Evolutionary conservation across 768 basidiomycete species (phyloP), one percentile per base, ranked within the genome.

Genomic region (Mycena vulgaris): DNA sequence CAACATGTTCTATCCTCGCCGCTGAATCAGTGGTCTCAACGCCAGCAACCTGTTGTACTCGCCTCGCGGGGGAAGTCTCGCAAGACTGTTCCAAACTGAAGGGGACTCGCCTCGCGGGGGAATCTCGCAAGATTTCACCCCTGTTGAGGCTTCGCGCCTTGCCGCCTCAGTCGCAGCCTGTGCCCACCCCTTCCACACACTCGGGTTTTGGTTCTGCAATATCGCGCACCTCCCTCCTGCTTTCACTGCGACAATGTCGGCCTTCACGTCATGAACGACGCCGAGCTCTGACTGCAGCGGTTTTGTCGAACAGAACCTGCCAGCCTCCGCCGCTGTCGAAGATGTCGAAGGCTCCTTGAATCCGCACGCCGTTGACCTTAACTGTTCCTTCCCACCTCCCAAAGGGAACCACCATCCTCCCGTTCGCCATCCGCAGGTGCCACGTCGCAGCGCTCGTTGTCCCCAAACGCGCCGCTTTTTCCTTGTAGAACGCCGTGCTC

Each of bases 371-470:
- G 0, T 64, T 74, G 40, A 79, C 35, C 9, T 64, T 40, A 1
- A 80, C 45, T 0, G 11, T 27, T 2, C 77, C 78, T 31, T 56
- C 63, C 76, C 78, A 79, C 6, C 39, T 28, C 35, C 74, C 78
- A 31, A 33, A 1, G 0, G 77, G 73, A 8, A 33, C 39, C 1
- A 79, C 73, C 0, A 77, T 30, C 21, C 31, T 23, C 0, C 81
- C 79, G 63, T 83, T 74, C 21, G 81, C 83, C 82, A 83, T 81
- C 5, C 76, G 37, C 16, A 84, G 68, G 0, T 19, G n/a, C 45
- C 57, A 62, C 0, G 25, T 19, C 7, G 80, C 78, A 10, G 53
- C 58, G 0, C 23, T 17, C 17, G 14, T 23, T 13, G 3, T 14
- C 25, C 61, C 61, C 48, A 62, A 13, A 13, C 47, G 30, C 35